phyloP scores from a whole-genome alignment of 169 alveolate genomes.

The Plasmodium coatneyi region DNA sequence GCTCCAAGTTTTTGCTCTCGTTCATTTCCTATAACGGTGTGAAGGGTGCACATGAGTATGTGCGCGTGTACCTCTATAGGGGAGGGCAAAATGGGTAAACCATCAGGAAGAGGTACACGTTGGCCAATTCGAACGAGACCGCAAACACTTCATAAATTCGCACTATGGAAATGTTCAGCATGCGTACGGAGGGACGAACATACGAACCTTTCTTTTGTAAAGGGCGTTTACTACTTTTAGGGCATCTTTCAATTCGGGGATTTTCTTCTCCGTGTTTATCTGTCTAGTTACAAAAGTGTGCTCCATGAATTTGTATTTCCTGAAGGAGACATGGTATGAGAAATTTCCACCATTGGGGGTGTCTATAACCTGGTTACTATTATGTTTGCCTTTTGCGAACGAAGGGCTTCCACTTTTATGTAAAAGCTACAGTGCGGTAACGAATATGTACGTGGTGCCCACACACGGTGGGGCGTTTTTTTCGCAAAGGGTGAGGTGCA shows the following conservation, averaged over 20 bases:
- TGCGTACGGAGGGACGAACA: background rate
- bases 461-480: background rate
- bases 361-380: background rate
- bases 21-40: slow-evolving; percentile 39
- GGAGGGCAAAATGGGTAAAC: background rate
- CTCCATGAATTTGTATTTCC: slow-evolving; percentile 86
- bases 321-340: slow-evolving; percentile 16
- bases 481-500: background rate
- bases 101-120: background rate
- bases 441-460: background rate
- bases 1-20: slow-evolving; percentile 35
- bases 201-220: slow-evolving; percentile 61
- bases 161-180: background rate
- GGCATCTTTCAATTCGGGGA: slow-evolving; percentile 85
- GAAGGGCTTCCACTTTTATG: background rate
- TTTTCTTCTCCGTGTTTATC: slow-evolving; percentile 78
- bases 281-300: slow-evolving; percentile 80
- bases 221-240: slow-evolving; percentile 66
- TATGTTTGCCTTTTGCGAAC: background rate
- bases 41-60: background rate
- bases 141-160: background rate
- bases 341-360: background rate
- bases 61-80: background rate
- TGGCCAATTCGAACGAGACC: background rate
- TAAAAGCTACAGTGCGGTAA: background rate